phyloP scores from a whole-genome alignment of 208 protist species.

The Leishmania turanica region DNA sequence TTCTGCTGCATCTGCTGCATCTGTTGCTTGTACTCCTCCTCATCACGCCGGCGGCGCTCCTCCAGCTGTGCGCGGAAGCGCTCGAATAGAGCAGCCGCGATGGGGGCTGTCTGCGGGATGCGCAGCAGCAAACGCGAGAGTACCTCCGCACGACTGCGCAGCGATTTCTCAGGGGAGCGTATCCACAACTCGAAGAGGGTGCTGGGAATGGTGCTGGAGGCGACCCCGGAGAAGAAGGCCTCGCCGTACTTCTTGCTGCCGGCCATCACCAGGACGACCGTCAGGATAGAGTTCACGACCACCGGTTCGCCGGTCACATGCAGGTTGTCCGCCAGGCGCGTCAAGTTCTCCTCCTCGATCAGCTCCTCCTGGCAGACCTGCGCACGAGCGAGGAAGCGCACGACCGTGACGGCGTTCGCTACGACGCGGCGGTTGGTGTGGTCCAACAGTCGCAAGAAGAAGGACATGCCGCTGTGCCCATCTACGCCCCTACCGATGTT shows the following conservation, averaged over 20 bases:
- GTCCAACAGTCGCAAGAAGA: constrained; percentile 80
- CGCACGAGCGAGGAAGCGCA: constrained; percentile 75
- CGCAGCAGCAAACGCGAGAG: constrained; percentile 64
- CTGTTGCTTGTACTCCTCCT: constrained; percentile 79
- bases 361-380: constrained; percentile 69
- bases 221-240: constrained; percentile 61
- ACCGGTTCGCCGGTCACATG: constrained; percentile 44
- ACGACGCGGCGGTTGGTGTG: constrained; percentile 72
- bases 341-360: constrained; percentile 50
- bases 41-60: constrained; percentile 78
- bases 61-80: constrained; percentile 70
- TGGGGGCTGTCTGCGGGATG: constrained; percentile 39
- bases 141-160: constrained; percentile 73
- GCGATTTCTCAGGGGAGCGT: constrained; percentile 54
- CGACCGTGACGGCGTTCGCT: constrained; percentile 58
- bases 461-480: constrained; percentile 76
- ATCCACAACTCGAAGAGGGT: constrained; percentile 83
- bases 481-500: constrained; percentile 73
- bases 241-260: constrained; percentile 51
- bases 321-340: constrained; percentile 62
- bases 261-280: constrained; percentile 75
- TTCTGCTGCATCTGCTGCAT: constrained; percentile 84
- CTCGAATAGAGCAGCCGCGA: constrained; percentile 49
- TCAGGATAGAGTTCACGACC: constrained; percentile 69
- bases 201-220: constrained; percentile 45